Conservation (phyloP, 2,329 filamentous ascomycete genomes). For the Trichoderma sp. region DNA sequence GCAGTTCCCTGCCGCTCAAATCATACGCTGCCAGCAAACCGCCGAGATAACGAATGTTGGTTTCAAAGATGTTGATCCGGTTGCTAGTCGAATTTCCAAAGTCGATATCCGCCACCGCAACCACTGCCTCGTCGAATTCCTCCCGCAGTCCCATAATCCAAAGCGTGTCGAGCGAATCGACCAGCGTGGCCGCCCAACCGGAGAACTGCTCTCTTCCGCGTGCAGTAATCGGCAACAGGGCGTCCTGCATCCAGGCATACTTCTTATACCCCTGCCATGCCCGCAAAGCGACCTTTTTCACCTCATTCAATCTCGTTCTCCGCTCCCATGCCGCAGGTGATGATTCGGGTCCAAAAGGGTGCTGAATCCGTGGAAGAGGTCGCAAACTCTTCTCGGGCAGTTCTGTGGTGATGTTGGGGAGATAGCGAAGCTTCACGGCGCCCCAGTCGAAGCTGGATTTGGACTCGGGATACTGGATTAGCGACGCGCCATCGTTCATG, state of each 20-base stretch:
- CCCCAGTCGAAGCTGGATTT: slow-evolving; percentile 47
- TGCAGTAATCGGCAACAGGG: slow-evolving; percentile 61
- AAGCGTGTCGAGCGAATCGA: slow-evolving; percentile 71
- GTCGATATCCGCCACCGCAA: slow-evolving; percentile 61
- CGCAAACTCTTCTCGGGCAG: slow-evolving; percentile 34
- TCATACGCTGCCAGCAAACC: slow-evolving; percentile 73
- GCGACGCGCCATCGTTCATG: slow-evolving; percentile 39
- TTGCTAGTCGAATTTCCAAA: slow-evolving; percentile 56
- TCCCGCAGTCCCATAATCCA: slow-evolving; percentile 71
- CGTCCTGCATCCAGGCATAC: slow-evolving; percentile 67
- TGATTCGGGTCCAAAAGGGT: slow-evolving; percentile 39
- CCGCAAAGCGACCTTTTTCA: slow-evolving; percentile 42
- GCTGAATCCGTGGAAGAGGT: slow-evolving; percentile 44
- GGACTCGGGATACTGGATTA: slow-evolving; percentile 1
- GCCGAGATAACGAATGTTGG: slow-evolving; percentile 71
- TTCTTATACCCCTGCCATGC: slow-evolving; percentile 59
- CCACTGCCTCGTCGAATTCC: slow-evolving; percentile 67
- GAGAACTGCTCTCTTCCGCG: slow-evolving; percentile 60
- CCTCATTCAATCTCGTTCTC: slow-evolving; percentile 40
- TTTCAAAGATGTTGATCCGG: slow-evolving; percentile 70
- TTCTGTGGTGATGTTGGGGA: slow-evolving; percentile 33
- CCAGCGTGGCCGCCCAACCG: slow-evolving; percentile 69
- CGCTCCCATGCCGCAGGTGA: slow-evolving; percentile 34
- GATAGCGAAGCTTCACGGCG: slow-evolving; percentile 37
- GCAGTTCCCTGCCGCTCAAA: slow-evolving; percentile 58